Conservation (phyloP, 2,329 filamentous ascomycete genomes). For the Emmonsiellopsis sp. region DNA sequence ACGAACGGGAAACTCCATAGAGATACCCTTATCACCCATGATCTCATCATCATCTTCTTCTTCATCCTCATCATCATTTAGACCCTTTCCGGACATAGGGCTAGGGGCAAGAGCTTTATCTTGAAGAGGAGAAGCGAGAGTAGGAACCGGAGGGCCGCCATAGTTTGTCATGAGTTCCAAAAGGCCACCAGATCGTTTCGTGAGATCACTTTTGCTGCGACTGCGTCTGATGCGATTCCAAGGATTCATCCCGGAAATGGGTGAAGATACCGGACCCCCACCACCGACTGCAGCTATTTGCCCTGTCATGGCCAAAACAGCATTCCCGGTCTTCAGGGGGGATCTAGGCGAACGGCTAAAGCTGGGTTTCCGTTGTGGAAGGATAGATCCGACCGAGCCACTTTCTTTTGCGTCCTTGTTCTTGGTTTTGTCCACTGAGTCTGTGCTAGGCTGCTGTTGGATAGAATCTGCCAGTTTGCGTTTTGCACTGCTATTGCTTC, state of each 20-base stretch:
- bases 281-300: conserved; percentile 38
- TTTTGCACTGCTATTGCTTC: conserved; percentile 40
- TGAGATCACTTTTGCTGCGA: conserved; percentile 51
- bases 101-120: conserved; percentile 17
- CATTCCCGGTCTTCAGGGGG: conserved; percentile 30
- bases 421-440: conserved; percentile 15
- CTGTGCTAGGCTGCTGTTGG: conserved; percentile 20
- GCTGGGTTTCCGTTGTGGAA: conserved; percentile 30
- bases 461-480: conserved; percentile 29
- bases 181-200: conserved; percentile 36
- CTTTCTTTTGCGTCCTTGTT: conserved; percentile 22
- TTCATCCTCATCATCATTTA: conserved; percentile 27
- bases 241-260: conserved; percentile 24
- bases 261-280: conserved; percentile 44
- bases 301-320: conserved; percentile 37
- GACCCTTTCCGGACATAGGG: conserved; percentile 17
- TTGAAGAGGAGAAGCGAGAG: conserved; percentile 40
- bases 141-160: conserved; percentile 51
- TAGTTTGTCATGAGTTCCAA: conserved; percentile 47
- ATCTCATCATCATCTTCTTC: conserved; percentile 48
- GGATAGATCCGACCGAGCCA: conserved; percentile 15
- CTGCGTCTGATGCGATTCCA: conserved; percentile 41
- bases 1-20: conserved; percentile 52
- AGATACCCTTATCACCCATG: conserved; percentile 51
- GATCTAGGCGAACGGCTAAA: conserved; percentile 31